phyloP scores from a whole-genome alignment of 2,329 filamentous ascomycete genomes.

The Calonectria multiphialidica region DNA sequence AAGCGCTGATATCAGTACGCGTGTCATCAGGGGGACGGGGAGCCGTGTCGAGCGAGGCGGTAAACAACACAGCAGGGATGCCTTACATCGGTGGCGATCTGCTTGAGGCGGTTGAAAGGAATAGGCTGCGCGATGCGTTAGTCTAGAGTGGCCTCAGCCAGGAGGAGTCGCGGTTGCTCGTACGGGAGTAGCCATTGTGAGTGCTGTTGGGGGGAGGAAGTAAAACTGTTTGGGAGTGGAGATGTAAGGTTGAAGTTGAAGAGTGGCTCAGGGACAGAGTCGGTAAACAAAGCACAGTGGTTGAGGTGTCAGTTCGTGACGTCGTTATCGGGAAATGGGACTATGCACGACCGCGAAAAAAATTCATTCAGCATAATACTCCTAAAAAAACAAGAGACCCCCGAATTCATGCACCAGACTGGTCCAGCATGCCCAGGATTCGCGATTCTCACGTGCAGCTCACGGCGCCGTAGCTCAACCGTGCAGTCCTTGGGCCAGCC shows the following conservation, averaged over 20 bases:
- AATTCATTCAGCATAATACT: conserved; percentile 28
- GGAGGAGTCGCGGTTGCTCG: conserved; percentile 15
- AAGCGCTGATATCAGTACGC: conserved; percentile 25
- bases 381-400: conserved; percentile 10
- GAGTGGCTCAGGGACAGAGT: conserved; percentile 39
- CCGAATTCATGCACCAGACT: conserved; percentile 29
- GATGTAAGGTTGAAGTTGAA: conserved; percentile 39
- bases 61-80: conserved; percentile 32
- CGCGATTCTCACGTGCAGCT: conserved; percentile 29
- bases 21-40: conserved; percentile 16
- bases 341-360: conserved; percentile 32
- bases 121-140: conserved; percentile 71
- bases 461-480: conserved; percentile 17
- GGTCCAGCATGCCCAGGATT: conserved; percentile 14
- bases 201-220: conserved; percentile 24
- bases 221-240: conserved; percentile 26
- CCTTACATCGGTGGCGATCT: conserved; percentile 86
- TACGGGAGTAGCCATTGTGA: conserved; percentile 55
- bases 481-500: conserved; percentile 15
- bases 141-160: conserved; percentile 18
- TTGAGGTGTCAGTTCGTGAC: conserved; percentile 39
- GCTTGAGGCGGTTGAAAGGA: conserved; percentile 80
- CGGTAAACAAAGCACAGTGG: conserved; percentile 45
- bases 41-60: conserved; percentile 27
- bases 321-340: conserved; percentile 40